Percentiles rank a stretch among this genome's conserved stretches.
Conservation (phyloP, 352 stramenopile genomes). For the Pythium monospermum region DNA sequence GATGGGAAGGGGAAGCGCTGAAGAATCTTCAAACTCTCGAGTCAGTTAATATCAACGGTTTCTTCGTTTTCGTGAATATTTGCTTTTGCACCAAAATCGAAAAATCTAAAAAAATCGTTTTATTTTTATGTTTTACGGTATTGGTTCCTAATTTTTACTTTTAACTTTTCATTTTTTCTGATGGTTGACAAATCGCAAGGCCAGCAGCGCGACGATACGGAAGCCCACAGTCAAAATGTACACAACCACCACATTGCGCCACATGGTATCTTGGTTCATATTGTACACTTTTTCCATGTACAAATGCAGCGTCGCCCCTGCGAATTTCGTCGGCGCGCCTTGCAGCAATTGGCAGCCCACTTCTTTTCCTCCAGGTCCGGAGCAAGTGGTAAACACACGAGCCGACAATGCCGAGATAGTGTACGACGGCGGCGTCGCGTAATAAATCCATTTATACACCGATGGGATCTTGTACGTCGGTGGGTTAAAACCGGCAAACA, state of each 20-base stretch:
- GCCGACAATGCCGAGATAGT: constrained; percentile 38
- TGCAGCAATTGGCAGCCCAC: constrained; percentile 31
- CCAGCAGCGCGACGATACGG: constrained; percentile 28
- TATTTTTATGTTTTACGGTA: too few relatives aligned
- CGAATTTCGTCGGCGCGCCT: constrained; percentile 17
- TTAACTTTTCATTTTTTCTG: constrained; percentile 19
- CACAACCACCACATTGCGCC: constrained; percentile 30
- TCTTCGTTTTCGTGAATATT: too few relatives aligned
- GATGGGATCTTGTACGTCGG: constrained; percentile 40
- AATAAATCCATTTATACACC: constrained; percentile 57
- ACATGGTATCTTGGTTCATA: constrained; percentile 50
- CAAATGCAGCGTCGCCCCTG: constrained; percentile 34
- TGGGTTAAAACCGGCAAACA: constrained; percentile 55
- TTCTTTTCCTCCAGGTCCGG: constrained; percentile 2
- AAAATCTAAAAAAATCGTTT: too few relatives aligned
- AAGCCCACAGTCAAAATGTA: constrained; percentile 32
- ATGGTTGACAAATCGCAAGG: constrained; percentile 44
- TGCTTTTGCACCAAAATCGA: too few relatives aligned
- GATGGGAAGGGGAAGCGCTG: too few relatives aligned
- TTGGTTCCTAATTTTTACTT: too few relatives aligned
- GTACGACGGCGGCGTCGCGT: constrained; percentile 40
- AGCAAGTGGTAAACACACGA: constrained; percentile 34
- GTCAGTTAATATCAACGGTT: too few relatives aligned
- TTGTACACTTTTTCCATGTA: constrained; percentile 46
- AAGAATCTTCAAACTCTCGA: too few relatives aligned